Evolutionary conservation across 495 filamentous ascomycete species (phyloP).

Genomic region (Evansstolkia leycettana): DNA sequence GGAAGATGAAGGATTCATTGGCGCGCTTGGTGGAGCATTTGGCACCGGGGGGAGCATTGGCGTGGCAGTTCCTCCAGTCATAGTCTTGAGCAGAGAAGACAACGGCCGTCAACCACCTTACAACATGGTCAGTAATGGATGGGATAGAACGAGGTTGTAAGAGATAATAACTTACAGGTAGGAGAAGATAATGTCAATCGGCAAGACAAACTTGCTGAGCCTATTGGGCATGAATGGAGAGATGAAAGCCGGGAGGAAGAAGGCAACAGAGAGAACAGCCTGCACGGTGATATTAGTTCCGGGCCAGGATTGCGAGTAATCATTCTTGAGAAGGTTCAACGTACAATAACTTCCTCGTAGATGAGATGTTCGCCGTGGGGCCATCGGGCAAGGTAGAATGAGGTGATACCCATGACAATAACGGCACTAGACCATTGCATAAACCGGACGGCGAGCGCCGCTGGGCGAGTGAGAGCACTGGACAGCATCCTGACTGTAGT

Average conservation of each 20-base stretch:
- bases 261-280: constrained; percentile 42
- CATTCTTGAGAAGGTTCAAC: constrained; percentile 15
- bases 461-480: constrained; percentile 18
- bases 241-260: constrained; percentile 45
- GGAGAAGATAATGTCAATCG: constrained; percentile 49
- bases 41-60: constrained; percentile 18
- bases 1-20: constrained; percentile 47
- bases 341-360: constrained; percentile 39
- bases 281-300: constrained; percentile 8
- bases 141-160: not conserved
- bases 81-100: constrained; percentile 47
- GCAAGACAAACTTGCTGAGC: constrained; percentile 31
- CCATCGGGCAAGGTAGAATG: constrained; percentile 39
- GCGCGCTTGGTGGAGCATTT: constrained; percentile 28
- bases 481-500: constrained; percentile 20
- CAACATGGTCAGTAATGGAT: constrained; percentile 6
- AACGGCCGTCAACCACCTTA: constrained; percentile 47
- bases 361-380: constrained; percentile 35
- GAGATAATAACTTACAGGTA: constrained; percentile 33
- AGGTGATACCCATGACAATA: constrained; percentile 48
- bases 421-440: constrained; percentile 44
- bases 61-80: constrained; percentile 24
- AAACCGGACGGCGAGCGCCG: constrained; percentile 21
- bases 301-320: not conserved
- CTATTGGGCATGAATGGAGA: constrained; percentile 34